Percentiles rank a stretch among this genome's conserved stretches.
Evolutionary conservation across 2,329 filamentous ascomycete genomes (phyloP).

Genomic region (Exophiala sp.): DNA sequence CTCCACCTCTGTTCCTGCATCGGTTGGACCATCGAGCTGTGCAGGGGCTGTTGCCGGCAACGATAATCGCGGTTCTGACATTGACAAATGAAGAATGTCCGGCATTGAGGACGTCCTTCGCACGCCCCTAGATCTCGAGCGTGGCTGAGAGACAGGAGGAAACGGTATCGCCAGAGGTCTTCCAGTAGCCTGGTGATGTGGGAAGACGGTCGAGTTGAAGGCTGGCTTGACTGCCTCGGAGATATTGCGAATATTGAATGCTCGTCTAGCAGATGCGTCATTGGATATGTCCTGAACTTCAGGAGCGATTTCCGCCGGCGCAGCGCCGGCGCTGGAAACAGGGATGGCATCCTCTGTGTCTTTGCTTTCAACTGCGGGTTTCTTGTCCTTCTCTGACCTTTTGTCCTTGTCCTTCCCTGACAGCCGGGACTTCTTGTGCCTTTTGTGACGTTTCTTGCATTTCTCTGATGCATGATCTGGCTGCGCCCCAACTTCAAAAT

Average conservation of each 20-base stretch:
- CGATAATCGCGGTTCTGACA: slow-evolving; percentile 9
- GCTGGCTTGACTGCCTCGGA: slow-evolving; percentile 51
- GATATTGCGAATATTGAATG: slow-evolving; percentile 55
- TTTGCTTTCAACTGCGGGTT: slow-evolving; percentile 12
- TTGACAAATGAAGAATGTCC: slow-evolving; percentile 52
- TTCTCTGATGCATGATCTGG: slow-evolving; percentile 23
- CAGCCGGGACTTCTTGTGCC: slow-evolving; percentile 25
- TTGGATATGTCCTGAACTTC: slow-evolving; percentile 30
- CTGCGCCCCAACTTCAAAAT: slow-evolving; percentile 40
- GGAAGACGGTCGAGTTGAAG: slow-evolving; percentile 25
- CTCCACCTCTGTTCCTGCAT: slow-evolving; percentile 28
- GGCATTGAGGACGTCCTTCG: slow-evolving; percentile 70
- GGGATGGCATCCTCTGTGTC: slow-evolving; percentile 4
- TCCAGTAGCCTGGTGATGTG: slow-evolving; percentile 25
- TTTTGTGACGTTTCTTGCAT: slow-evolving; percentile 33
- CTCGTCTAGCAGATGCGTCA: slow-evolving; percentile 37
- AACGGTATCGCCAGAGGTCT: slow-evolving; percentile 25
- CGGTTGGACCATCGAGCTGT: slow-evolving; percentile 40
- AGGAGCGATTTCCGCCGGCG: slow-evolving; percentile 56
- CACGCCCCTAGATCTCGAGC: slow-evolving; percentile 39
- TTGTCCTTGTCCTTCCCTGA: slow-evolving; percentile 24
- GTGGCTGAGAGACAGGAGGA: slow-evolving; percentile 30
- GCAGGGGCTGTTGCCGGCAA: slow-evolving; percentile 38
- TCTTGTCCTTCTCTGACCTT: slow-evolving; percentile 34
- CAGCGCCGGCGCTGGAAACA: slow-evolving; percentile 9